These are phyloP conservation scores for Periconia digitata DNA, from an alignment of 2,329 filamentous ascomycete genomes.

Conservation along the genomic window DNA sequence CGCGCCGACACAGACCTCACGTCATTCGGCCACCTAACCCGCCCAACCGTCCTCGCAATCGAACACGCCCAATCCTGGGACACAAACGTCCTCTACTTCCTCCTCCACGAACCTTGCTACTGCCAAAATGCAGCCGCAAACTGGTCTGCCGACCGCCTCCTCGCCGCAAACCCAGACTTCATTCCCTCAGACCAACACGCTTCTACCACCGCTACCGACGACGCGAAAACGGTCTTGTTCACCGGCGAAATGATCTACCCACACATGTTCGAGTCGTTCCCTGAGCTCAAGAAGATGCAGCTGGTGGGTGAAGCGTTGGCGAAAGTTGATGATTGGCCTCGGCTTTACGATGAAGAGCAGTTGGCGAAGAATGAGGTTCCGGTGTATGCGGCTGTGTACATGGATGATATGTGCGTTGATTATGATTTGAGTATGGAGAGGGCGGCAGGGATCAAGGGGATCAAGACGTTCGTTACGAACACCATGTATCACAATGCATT, in stretches of 20 bases:
- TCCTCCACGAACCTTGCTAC: constrained; percentile 88
- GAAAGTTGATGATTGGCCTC: constrained; percentile 67
- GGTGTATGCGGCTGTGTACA: constrained; percentile 79
- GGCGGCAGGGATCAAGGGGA: constrained; percentile 71
- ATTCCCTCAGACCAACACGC: constrained; percentile 31
- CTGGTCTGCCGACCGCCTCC: constrained; percentile 74
- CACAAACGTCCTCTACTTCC: constrained; percentile 75
- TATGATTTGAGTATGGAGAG: constrained; percentile 73
- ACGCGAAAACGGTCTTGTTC: constrained; percentile 66
- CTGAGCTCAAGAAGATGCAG: constrained; percentile 70
- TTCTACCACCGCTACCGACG: not conserved
- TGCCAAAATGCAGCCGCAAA: constrained; percentile 68
- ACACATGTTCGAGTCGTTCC: constrained; percentile 79
- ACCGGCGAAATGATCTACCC: constrained; percentile 92
- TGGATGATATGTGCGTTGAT: constrained; percentile 93
- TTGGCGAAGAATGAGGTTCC: constrained; percentile 78
- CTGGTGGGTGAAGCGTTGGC: constrained; percentile 73
- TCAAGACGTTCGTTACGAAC: constrained; percentile 84
- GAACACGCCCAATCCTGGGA: constrained; percentile 73
- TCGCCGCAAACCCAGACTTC: constrained; percentile 54
- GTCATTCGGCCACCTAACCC: constrained; percentile 73
- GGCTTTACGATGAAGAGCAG: constrained; percentile 73
- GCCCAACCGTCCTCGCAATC: constrained; percentile 67
- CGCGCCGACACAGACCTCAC: constrained; percentile 72
- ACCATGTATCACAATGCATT: constrained; percentile 84